Evolutionary conservation across 805 yeast genomes (phyloP).

Genomic region (Ogataea henricii): DNA sequence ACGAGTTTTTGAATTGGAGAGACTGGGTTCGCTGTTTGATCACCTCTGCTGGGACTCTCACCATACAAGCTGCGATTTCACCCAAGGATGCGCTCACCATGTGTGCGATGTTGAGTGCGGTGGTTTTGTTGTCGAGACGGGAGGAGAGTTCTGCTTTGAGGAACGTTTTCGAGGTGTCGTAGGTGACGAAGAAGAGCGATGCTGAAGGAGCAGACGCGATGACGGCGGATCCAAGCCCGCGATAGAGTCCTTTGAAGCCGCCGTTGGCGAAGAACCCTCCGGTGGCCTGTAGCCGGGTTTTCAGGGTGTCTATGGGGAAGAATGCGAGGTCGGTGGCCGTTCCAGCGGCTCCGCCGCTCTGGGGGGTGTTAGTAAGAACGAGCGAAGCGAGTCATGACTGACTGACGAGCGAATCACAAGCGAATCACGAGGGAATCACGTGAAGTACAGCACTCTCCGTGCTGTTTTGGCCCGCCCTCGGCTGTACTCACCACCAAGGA

Average conservation of each 20-base stretch:
- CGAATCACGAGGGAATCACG: too few species aligned
- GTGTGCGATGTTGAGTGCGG: slow-evolving; percentile 54
- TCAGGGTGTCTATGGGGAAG: slow-evolving; percentile 94
- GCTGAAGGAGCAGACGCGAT: slow-evolving; percentile 94
- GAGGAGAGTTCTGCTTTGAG: slow-evolving; percentile 24
- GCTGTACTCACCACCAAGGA: not conserved
- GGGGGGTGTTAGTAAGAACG: slow-evolving; percentile 7
- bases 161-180: slow-evolving; percentile 67
- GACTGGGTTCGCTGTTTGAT: slow-evolving; percentile 95
- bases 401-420: too few species aligned
- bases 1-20: slow-evolving; percentile 55
- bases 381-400: not conserved
- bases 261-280: slow-evolving; percentile 95
- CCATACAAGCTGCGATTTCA: slow-evolving; percentile 89
- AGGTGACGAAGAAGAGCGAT: slow-evolving; percentile 75
- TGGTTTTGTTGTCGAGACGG: slow-evolving; percentile 24
- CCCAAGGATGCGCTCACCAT: slow-evolving; percentile 90
- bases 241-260: slow-evolving; percentile 87
- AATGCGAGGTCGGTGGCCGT: slow-evolving; percentile 92
- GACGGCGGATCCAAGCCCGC: slow-evolving; percentile 91
- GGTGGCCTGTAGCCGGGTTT: slow-evolving; percentile 91
- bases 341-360: slow-evolving; percentile 94
- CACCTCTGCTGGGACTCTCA: slow-evolving; percentile 96
- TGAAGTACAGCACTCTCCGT: not conserved
- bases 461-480: not conserved